Base-by-base conservation (phyloP, 306 rosid species). In the Arachis hypogaea region DNA sequence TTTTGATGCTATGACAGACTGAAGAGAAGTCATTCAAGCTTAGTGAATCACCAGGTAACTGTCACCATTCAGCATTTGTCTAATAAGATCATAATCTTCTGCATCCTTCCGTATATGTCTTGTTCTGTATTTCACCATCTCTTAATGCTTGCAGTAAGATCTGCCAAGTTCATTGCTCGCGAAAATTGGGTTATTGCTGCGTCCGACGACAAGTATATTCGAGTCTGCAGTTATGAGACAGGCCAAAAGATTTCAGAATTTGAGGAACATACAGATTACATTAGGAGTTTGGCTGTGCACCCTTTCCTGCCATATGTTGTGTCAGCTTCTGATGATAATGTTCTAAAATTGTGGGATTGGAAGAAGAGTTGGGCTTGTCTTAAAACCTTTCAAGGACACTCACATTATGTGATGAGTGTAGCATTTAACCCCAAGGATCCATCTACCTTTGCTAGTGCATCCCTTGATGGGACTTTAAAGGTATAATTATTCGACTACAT, bases 341-440 rank as follows among this genome's bases (percentile, higher is more conserved):
- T 81, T 30, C 51, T 85, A 6, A 88, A 87, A 80, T 68, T 83
- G 60, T 90, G 93, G 93, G 83, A 88, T 65, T 88, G 93, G 91
- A 78, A 59, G 7, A 68, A 86, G 69, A 80, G 66, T 51, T 90
- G 96, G 96, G 16, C 56, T 7, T 81, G 91, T 56, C 4, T 22
- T 61, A 55, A 78, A 63, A 74, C 42, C 69, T 86, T 86, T 42
- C 85, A 78, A 69, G 93, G 92, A 1, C 87, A 90, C 62, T 79
- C 90, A 3, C 91, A 88, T 69, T 85, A 90, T 83, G 91, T 85
- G 81, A 88, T 90, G 93, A 91, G 88, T 79, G 86, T 78, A 44
- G 80, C 85, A 7, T 67, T 88, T 5, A 76, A 90, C 59, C 88
- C 85, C 0, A 66, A 75, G 11, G 85, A 85, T 46, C 52, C 81